Conservation (phyloP, 805 yeast genomes). For the Monosporozyma unispora region DNA sequence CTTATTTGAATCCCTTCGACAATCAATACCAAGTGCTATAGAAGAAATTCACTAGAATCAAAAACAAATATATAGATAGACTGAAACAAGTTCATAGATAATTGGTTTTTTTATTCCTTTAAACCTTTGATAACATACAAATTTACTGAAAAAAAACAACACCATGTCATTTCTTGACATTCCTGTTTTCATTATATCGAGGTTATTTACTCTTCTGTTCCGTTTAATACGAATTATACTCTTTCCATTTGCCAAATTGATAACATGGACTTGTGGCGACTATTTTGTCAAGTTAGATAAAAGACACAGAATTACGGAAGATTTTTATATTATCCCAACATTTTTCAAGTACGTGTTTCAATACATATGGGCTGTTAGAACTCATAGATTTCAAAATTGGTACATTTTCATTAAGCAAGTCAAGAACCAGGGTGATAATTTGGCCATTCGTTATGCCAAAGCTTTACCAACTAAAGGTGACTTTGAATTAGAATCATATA, state of each 20-base stretch:
- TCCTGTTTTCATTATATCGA: constrained; percentile 9
- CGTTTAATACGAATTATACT: constrained; percentile 14
- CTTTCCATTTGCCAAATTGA: constrained; percentile 8
- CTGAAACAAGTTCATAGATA: not conserved
- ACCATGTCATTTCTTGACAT: constrained; percentile 5
- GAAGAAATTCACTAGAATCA: not conserved
- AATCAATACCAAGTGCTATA: not conserved
- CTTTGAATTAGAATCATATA: constrained; percentile 52
- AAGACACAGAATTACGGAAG: constrained; percentile 38
- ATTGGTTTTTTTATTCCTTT: not conserved
- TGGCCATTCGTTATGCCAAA: constrained; percentile 53
- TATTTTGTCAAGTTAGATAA: constrained; percentile 19
- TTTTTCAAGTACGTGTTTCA: constrained; percentile 35
- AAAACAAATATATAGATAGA: not conserved
- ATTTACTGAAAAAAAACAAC: not conserved
- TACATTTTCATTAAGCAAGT: constrained; percentile 56
- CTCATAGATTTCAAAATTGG: constrained; percentile 49
- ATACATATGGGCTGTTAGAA: constrained; percentile 28
- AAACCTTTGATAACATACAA: not conserved
- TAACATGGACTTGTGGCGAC: constrained; percentile 8
- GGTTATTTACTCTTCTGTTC: constrained; percentile 8
- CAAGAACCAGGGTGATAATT: constrained; percentile 36
- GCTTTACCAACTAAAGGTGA: constrained; percentile 36
- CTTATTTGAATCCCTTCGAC: not conserved
- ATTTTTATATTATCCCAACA: constrained; percentile 41